Percentiles rank a stretch among this genome's conserved stretches.
Evolutionary conservation across 192 early-diverging fungal species (phyloP).

Genomic region (Backusella australiensis): DNA sequence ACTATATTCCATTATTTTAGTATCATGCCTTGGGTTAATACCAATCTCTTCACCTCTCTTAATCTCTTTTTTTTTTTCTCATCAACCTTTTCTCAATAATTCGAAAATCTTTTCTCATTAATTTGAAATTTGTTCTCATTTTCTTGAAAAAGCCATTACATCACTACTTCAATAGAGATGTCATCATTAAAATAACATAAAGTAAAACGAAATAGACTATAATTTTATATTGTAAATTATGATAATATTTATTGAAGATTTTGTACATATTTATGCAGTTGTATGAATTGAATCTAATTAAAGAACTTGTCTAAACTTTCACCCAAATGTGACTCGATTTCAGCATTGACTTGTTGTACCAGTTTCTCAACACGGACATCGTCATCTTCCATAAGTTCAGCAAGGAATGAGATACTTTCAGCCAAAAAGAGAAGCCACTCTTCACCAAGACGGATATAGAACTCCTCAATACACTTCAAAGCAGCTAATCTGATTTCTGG

Average conservation of each 20-base stretch:
- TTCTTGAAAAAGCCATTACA: too few species aligned
- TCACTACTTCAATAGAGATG: background rate
- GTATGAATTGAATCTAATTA: conserved; percentile 38
- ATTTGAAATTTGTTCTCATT: too few species aligned
- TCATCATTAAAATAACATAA: background rate
- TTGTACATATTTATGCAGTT: background rate
- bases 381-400: conserved; percentile 95
- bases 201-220: background rate
- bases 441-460: conserved; percentile 89
- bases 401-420: conserved; percentile 92
- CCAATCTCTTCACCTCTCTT: too few species aligned
- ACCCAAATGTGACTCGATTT: conserved; percentile 90
- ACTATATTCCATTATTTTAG: too few species aligned
- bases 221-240: background rate
- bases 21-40: too few species aligned
- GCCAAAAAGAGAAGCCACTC: conserved; percentile 90
- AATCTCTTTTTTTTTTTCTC: too few species aligned
- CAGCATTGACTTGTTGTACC: conserved; percentile 76
- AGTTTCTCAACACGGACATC: conserved; percentile 79
- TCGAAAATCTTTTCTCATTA: too few species aligned
- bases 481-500: conserved; percentile 70
- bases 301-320: conserved; percentile 88
- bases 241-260: background rate
- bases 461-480: conserved; percentile 68
- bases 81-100: too few species aligned